Base-by-base conservation (phyloP, 306 rosid genomes). In the Lotus japonicus region DNA sequence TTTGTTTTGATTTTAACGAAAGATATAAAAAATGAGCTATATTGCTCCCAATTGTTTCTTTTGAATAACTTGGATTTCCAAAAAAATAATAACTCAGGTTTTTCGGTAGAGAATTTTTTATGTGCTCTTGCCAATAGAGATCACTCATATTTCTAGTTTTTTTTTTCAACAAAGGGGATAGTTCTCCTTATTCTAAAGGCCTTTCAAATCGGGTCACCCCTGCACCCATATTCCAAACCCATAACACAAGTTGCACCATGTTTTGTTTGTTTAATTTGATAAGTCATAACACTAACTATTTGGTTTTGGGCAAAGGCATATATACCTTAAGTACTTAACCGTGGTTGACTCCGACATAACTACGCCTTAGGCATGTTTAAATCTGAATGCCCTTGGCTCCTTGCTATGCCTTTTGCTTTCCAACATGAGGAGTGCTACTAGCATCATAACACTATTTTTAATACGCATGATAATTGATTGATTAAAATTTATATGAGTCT, bases 311-410 rank as follows among this genome's bases (percentile, higher is more conserved):
- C 41, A 46, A 41, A 58, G 39, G 9, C 41, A 58, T 8, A 16
- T 2, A 10, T 7, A 26, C n/a, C n/a, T n/a, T n/a, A n/a, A n/a
- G n/a, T n/a, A n/a, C n/a, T n/a, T n/a, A n/a, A n/a, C n/a, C n/a
- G n/a, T 17, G 49, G 66, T 38, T 55, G 68, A 71, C 35, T 64
- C 50, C 13, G 18, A 38, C 55, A 21, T 13, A 60, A 12, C 42
- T 16, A 50, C 75, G 41, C 36, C 58, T 58, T 58, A 16, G 72
- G 81, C 12, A 66, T n/a, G 48, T 62, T 65, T 23, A 75, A 38
- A 58, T 58, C 16, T 15, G 14, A 42, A 12, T 19, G 11, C 15
- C 59, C 64, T 58, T 17, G 41, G 41, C 39, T 41, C 11, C 63
- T 9, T 26, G 3, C 3, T 21, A 26, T 26, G 31, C 11, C 11